Conservation (phyloP, 495 filamentous ascomycete genomes). For the Chaetomium tenue region DNA sequence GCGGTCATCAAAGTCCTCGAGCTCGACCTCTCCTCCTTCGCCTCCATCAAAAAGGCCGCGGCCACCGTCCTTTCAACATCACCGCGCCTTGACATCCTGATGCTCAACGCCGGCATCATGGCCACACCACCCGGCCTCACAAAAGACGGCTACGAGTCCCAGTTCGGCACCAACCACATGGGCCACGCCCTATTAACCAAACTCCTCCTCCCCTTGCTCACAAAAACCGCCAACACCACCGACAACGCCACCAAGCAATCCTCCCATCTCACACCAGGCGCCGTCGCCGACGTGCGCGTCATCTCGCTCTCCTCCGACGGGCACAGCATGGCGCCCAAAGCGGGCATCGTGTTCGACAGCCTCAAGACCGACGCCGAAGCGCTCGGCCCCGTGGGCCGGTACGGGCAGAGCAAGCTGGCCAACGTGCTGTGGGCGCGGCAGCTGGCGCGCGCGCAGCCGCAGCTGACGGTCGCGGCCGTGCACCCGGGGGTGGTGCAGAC, state of each 20-base stretch:
- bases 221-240: conserved; percentile 41
- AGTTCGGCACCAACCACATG: conserved; percentile 72
- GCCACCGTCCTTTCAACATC: conserved; percentile 23
- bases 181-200: conserved; percentile 65
- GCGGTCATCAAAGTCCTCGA: conserved; percentile 34
- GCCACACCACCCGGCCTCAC: conserved; percentile 51
- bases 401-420: conserved; percentile 66
- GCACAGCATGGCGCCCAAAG: conserved; percentile 37
- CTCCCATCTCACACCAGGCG: neutral
- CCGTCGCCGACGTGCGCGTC: conserved; percentile 43
- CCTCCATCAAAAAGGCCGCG: conserved; percentile 33
- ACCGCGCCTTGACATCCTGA: conserved; percentile 44
- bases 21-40: conserved; percentile 40
- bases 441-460: conserved; percentile 58
- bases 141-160: conserved; percentile 65
- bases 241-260: neutral
- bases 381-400: conserved; percentile 39
- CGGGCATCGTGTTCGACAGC: conserved; percentile 40
- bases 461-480: conserved; percentile 50
- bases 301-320: conserved; percentile 41
- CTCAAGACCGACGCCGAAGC: conserved; percentile 36
- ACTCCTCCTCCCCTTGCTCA: conserved; percentile 59
- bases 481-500: conserved; percentile 68
- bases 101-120: conserved; percentile 69
- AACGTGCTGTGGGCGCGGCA: conserved; percentile 65